Conservation (phyloP, 164 flowering plant species). For the Vitis amurensis region DNA sequence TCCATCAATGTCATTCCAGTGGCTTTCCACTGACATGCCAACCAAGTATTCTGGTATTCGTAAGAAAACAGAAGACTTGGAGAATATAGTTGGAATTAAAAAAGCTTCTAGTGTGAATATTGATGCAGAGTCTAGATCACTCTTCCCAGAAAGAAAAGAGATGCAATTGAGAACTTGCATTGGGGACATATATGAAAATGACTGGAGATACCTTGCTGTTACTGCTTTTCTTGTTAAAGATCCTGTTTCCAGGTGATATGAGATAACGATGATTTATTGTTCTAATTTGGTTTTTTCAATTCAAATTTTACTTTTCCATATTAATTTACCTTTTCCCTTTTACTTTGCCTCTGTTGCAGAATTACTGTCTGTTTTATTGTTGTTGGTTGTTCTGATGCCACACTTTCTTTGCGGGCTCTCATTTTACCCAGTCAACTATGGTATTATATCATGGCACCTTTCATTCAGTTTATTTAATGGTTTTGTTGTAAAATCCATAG, state of each 20-base stretch:
- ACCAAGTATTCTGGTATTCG: slow-evolving; percentile 39
- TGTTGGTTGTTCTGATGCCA: slow-evolving; percentile 92
- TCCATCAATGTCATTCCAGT: slow-evolving; percentile 72
- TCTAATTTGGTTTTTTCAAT: background rate
- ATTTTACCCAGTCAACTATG: slow-evolving; percentile 79
- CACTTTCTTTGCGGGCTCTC: slow-evolving; percentile 81
- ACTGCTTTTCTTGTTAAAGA: slow-evolving; percentile 86
- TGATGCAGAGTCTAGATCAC: slow-evolving; percentile 14
- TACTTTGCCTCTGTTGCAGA: slow-evolving; percentile 41
- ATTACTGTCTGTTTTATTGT: slow-evolving; percentile 73
- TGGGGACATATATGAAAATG: slow-evolving; percentile 65
- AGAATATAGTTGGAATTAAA: slow-evolving; percentile 14
- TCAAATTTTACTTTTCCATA: background rate
- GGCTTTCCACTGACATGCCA: slow-evolving; percentile 98
- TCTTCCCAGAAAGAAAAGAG: slow-evolving; percentile 12
- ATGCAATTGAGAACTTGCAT: slow-evolving; percentile 19
- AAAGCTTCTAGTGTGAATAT: slow-evolving; percentile 17
- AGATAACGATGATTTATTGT: background rate
- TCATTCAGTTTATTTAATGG: background rate
- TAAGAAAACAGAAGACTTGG: slow-evolving; percentile 21
- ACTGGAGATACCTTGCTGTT: slow-evolving; percentile 95
- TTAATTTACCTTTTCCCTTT: background rate
- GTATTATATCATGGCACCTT: slow-evolving; percentile 31
- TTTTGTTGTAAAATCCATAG: background rate
- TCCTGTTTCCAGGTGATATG: slow-evolving; percentile 58